phyloP scores from a whole-genome alignment of 257 asterid species.

The Orobanche coerulescens region DNA sequence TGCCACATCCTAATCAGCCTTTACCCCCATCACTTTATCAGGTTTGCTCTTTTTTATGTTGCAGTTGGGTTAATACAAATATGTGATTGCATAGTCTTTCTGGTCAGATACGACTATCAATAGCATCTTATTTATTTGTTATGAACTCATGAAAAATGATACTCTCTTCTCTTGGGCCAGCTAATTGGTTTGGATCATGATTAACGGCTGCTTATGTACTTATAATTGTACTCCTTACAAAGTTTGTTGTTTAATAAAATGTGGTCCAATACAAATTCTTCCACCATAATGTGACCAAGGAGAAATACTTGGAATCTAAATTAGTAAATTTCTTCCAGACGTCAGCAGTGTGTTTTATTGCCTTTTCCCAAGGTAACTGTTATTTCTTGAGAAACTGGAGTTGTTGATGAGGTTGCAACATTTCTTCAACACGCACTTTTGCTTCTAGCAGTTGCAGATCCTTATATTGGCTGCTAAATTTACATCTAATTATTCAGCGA shows the following conservation, averaged over 20 bases:
- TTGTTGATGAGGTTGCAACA: not conserved
- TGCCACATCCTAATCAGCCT: constrained; percentile 57
- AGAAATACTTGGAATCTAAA: not conserved
- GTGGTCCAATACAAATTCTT: not conserved
- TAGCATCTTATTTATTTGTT: too few relatives aligned
- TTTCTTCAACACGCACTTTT: not conserved
- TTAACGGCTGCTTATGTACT: too few relatives aligned
- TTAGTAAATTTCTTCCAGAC: too few relatives aligned
- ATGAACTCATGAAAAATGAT: constrained; percentile 8
- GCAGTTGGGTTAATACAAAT: constrained; percentile 10
- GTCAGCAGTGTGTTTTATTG: not conserved
- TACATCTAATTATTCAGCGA: too few relatives aligned
- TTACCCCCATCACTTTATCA: constrained; percentile 60
- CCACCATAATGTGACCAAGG: not conserved
- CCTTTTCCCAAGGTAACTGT: not conserved
- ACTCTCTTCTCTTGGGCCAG: not conserved
- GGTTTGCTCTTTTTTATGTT: constrained; percentile 37
- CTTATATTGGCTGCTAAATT: not conserved
- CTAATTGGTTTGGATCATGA: not conserved
- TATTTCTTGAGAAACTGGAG: not conserved
- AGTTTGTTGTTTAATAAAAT: too few relatives aligned
- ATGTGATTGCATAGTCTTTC: constrained; percentile 4
- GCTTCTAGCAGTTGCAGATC: not conserved
- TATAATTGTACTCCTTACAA: too few relatives aligned
- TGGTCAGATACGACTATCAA: not conserved